Evolutionary conservation across 495 filamentous ascomycete species (phyloP), one percentile per base, ranked within the genome.

Genomic region (Sabuloglossum arenarium): DNA sequence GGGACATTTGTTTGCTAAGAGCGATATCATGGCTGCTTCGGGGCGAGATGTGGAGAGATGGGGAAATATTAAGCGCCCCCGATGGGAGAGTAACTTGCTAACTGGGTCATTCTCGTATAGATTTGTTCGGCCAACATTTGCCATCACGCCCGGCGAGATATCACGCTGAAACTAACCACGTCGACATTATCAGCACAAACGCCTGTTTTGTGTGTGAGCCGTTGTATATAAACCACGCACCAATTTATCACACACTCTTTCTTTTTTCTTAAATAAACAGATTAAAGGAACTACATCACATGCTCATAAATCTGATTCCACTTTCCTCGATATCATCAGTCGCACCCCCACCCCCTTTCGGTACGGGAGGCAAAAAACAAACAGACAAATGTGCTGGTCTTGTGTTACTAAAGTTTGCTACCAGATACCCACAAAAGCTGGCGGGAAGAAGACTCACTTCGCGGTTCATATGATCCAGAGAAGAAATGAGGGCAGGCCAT

Each of bases 71-170:
- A 21, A 24, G 34, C 25, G 12, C 34, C 27, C 12, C 53, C 6
- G 6, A 30, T 28, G 42, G 16, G 3, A 14, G 45, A 42, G 9
- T 23, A 47, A 8, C 23, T 28, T 21, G 34, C 55, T 34, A 52
- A 46, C 53, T 54, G 45, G 31, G 19, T 23, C 11, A 31, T 34
- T 10, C 1, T 34, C 19, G 16, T 50, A 39, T 53, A 85, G 82
- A 65, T 86, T 79, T 59, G 81, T 87, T 57, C 75, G 82, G 54
- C 83, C 83, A 32, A 85, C 82, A 8, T 87, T 74, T 64, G 79
- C 80, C 0, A 69, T 77, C 37, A 75, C 78, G 30, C 83, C 83
- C 16, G 1, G 47, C 23, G 47, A 51, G 25, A 14, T 12, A 51
- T 28, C 47, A 2, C 27, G 28, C 5, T 51, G 12, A 49, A 24